These are phyloP conservation scores for Aschersonia sp. DNA, from an alignment of 2,329 filamentous ascomycete species.

Conservation along the genomic window DNA sequence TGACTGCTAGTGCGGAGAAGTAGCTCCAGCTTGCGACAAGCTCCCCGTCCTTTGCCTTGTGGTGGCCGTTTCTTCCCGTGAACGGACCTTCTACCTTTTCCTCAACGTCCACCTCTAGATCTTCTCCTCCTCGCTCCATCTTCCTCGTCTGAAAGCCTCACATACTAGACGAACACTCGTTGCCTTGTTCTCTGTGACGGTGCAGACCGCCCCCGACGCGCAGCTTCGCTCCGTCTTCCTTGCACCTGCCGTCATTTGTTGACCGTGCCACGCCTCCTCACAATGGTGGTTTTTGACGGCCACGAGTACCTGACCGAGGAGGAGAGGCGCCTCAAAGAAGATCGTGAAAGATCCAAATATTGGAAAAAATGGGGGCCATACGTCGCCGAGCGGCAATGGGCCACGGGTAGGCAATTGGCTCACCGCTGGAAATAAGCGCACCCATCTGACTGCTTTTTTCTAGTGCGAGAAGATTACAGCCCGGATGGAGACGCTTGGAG, in stretches of 20 bases:
- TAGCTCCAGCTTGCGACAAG: not conserved
- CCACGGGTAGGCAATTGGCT: slow-evolving; percentile 50
- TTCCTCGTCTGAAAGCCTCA: no score
- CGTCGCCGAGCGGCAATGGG: slow-evolving; percentile 89
- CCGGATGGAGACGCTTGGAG: slow-evolving; percentile 91
- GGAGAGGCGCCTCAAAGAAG: slow-evolving; percentile 78
- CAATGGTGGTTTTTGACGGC: slow-evolving; percentile 82
- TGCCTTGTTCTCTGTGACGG: slow-evolving; percentile 25
- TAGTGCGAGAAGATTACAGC: slow-evolving; percentile 79
- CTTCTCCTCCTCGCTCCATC: not conserved
- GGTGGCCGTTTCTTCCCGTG: no score
- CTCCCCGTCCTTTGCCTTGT: not conserved
- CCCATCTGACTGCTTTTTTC: slow-evolving; percentile 10
- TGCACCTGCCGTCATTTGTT: no score
- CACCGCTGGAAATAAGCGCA: slow-evolving; percentile 1
- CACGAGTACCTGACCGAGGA: slow-evolving; percentile 81
- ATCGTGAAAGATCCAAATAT: slow-evolving; percentile 71
- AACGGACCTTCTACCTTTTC: not conserved
- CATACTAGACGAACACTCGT: not conserved
- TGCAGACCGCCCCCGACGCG: not conserved
- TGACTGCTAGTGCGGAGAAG: not conserved
- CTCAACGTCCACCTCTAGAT: not conserved
- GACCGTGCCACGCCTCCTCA: slow-evolving; percentile 6
- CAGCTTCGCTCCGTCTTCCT: not conserved
- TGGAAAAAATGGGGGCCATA: slow-evolving; percentile 99